Evolutionary conservation across 2,329 filamentous ascomycete genomes (phyloP), one percentile per base, ranked within the genome.

Genomic region (Rhynchosporium graminicola): DNA sequence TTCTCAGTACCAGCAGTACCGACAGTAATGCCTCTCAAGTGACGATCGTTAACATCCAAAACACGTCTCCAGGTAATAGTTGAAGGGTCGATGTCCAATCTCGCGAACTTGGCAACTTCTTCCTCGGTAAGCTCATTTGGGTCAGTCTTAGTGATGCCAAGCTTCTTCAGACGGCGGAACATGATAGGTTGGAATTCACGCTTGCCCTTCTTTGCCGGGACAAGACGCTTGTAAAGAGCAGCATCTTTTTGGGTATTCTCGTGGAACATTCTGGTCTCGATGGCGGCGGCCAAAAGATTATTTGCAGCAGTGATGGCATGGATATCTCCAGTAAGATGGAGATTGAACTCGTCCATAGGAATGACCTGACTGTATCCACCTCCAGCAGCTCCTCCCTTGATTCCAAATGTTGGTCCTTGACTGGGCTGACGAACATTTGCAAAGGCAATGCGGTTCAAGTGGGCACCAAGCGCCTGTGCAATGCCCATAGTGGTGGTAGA

Each of bases 311-410:
- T 92, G 73, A 99, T 95, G 68, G 95, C 95, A 76, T 99, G 95
- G 62, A 99, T 98, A 75, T 99, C 95, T 72, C 95, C 95, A 60
- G 95, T 99, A 72, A 99, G 80, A 77, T 99, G 95, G 74, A 99
- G 81, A 79, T 99, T 99, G 82, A 99, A 99, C 77, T 99, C 95
- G 72, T 99, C 95, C 95, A 99, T 99, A 63, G 95, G 95, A 72
- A 99, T 98, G 74, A 99, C 95, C 77, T 99, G 95, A 76, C 92
- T 97, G 85, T 98, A 99, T 45, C 95, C 95, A 76, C 95, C 95
- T 72, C 95, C 95, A 61, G 95, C 95, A 63, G 95, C 95, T 72
- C 95, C 95, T 66, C 95, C 95, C 83, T 99, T 99, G 83, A 99
- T 98, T 73, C 95, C 95, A 76, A 99, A 99, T 0, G 95, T 99